phyloP scores from a whole-genome alignment of 2,329 filamentous ascomycete species.

The Diaporthe ilicicola region DNA sequence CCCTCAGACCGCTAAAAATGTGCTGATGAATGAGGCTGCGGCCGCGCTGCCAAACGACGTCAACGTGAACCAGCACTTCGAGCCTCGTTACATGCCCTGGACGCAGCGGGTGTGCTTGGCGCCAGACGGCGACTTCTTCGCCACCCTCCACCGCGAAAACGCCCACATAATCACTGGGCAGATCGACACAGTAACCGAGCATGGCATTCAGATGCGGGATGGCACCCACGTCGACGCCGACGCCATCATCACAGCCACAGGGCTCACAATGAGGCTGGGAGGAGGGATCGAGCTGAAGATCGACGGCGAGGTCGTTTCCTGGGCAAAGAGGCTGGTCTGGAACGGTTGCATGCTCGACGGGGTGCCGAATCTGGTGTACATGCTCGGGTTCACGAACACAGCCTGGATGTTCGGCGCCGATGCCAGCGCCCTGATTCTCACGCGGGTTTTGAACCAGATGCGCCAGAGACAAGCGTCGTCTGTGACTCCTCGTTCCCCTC shows the following conservation, averaged over 20 bases:
- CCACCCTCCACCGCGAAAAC: conserved; percentile 44
- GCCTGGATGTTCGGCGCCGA: conserved; percentile 72
- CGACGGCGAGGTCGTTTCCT: conserved; percentile 13
- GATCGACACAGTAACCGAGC: conserved; percentile 54
- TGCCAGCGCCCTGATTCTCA: conserved; percentile 34
- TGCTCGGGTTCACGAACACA: conserved; percentile 67
- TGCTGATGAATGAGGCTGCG: conserved; percentile 63
- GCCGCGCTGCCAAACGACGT: conserved; percentile 64
- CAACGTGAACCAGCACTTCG: conserved; percentile 51
- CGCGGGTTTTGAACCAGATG: neutral
- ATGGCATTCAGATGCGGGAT: conserved; percentile 53
- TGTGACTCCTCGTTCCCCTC: neutral
- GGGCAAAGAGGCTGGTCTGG: conserved; percentile 50
- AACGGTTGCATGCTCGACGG: conserved; percentile 68
- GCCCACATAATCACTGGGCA: conserved; percentile 53
- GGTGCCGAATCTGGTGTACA: conserved; percentile 66
- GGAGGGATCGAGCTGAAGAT: conserved; percentile 17
- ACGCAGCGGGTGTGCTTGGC: conserved; percentile 74
- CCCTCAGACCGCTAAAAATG: conserved; percentile 70
- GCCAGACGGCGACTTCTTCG: conserved; percentile 56
- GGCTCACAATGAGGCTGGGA: conserved; percentile 40
- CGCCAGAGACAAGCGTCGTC: neutral
- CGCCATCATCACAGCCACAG: conserved; percentile 72
- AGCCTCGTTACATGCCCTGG: conserved; percentile 54
- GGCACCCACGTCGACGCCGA: conserved; percentile 61